A percentile compares a stretch with the other conserved stretches of the same genome.
These are phyloP conservation scores for Trichoderma sp. DNA, from an alignment of 2,329 filamentous ascomycete species.

Conservation along the genomic window DNA sequence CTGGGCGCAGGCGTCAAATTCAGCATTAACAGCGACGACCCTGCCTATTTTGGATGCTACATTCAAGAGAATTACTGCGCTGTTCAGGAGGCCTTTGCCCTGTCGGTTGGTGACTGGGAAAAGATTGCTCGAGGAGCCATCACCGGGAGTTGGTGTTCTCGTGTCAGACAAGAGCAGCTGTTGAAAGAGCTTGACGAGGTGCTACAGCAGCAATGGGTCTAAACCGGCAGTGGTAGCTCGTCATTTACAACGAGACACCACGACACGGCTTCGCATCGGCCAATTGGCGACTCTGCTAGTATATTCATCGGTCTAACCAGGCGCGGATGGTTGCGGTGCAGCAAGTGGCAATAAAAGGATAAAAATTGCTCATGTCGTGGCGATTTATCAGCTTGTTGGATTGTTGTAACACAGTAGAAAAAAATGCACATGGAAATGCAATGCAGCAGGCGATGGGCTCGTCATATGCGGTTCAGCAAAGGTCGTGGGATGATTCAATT, in stretches of 20 bases:
- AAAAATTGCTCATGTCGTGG: no score
- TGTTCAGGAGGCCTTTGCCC: slow-evolving; percentile 69
- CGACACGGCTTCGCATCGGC: background rate
- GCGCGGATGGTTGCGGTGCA: no score
- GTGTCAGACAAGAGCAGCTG: slow-evolving; percentile 63
- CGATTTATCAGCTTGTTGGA: no score
- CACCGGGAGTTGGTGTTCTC: slow-evolving; percentile 69
- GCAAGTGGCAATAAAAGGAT: background rate
- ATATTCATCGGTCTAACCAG: background rate
- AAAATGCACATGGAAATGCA: no score
- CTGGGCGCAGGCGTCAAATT: slow-evolving; percentile 66
- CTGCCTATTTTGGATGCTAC: slow-evolving; percentile 75
- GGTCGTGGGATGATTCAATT: no score
- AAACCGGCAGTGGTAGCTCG: background rate
- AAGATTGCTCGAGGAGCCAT: slow-evolving; percentile 64
- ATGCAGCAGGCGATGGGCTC: no score
- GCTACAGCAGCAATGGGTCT: slow-evolving; percentile 25
- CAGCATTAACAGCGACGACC: slow-evolving; percentile 74
- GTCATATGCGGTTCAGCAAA: no score
- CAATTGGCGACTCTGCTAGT: background rate
- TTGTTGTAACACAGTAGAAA: no score
- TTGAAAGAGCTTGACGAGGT: slow-evolving; percentile 47
- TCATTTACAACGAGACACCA: background rate
- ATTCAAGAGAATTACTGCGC: slow-evolving; percentile 72
- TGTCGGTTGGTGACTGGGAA: slow-evolving; percentile 68